phyloP scores from a whole-genome alignment of 805 yeast species.

The Wickerhamiella slavikovae region DNA sequence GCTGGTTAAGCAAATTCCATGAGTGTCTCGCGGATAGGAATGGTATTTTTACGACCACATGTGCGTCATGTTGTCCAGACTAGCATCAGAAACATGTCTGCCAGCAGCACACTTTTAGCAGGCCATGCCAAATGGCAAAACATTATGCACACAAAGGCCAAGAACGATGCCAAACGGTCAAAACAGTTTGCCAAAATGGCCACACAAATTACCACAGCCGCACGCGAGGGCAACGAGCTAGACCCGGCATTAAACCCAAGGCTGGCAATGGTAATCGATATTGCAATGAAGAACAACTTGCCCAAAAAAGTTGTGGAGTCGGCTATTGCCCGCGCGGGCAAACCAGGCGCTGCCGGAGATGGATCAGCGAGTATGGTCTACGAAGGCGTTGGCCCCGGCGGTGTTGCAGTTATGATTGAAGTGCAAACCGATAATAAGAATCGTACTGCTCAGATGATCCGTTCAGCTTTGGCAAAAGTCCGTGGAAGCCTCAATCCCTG shows the following conservation, averaged over 20 bases:
- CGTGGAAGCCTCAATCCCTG: conserved; percentile 57
- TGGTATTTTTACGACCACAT: too few relatives aligned
- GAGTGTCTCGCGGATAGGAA: too few relatives aligned
- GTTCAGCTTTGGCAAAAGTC: conserved; percentile 47
- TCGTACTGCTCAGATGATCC: conserved; percentile 55
- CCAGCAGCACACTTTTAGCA: conserved; percentile 17
- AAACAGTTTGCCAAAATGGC: conserved; percentile 52
- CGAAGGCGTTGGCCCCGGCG: conserved; percentile 88
- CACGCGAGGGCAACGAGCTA: conserved; percentile 40
- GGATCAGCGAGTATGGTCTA: conserved; percentile 36
- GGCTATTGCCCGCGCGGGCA: conserved; percentile 45
- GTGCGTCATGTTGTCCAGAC: too few relatives aligned
- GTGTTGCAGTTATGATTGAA: conserved; percentile 68
- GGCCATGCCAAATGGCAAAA: conserved; percentile 96
- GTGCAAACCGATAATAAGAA: conserved; percentile 79
- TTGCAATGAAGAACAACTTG: conserved; percentile 56
- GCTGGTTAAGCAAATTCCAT: too few relatives aligned
- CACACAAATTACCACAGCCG: conserved; percentile 52
- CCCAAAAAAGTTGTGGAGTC: conserved; percentile 70
- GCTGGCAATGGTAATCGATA: conserved; percentile 52
- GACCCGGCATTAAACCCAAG: conserved; percentile 42
- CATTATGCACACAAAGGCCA: conserved; percentile 84
- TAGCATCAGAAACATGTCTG: neutral
- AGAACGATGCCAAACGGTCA: conserved; percentile 65
- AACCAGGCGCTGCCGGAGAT: conserved; percentile 39